Base-by-base conservation (phyloP, 352 stramenopile species). In the Globisporangium takayamanum region DNA sequence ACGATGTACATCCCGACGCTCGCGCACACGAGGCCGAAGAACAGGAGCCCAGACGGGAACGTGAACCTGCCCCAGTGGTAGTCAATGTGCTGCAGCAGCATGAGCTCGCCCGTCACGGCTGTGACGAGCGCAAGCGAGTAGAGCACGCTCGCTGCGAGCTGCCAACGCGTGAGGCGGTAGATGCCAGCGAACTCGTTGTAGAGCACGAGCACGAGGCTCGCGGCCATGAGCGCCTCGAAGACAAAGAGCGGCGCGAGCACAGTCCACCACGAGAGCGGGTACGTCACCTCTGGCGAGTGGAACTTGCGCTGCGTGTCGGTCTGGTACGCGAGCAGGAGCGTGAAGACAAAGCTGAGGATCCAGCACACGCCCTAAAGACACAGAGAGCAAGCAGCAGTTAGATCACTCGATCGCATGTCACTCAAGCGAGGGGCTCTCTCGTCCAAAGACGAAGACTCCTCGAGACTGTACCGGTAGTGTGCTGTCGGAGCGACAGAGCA, bases 1-100 rank as follows among this genome's bases (percentile, higher is more conserved):
- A 94, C 78, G 56, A 92, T 89, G 62, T 94, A 94, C 60, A 94
- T 78, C 22, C 67, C 81, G 41, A 90, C 70, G 60, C 81, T 88
- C 18, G 73, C 80, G 57, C 76, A 82, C 30, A 90, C 73, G 5
- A 91, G 74, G n/a, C 75, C 84, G 20, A 89, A 78, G 55, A 92
- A 89, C 61, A 94, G 70, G 47, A 92, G 73, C 15, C 76, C 78
- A 2, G 76, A 89, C 44, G 84, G 81, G 54, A 94, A 88, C 1
- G 80, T 81, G 52, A 90, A 76, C 18, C 73, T 84, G 2, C 75
- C 83, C 77, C 74, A 88, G 49, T 89, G 78, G 50, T 87, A 83
- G 54, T 90, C 70, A 26, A 88, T 74, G 57, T 87, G 67, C 63
- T 88, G 69, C 44, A 93, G 66, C 62, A 94, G 69, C 75, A 94